Evolutionary conservation across 2,329 filamentous ascomycete species (phyloP), one percentile per base, ranked within the genome.

Genomic region (Lachnellula hyalina): DNA sequence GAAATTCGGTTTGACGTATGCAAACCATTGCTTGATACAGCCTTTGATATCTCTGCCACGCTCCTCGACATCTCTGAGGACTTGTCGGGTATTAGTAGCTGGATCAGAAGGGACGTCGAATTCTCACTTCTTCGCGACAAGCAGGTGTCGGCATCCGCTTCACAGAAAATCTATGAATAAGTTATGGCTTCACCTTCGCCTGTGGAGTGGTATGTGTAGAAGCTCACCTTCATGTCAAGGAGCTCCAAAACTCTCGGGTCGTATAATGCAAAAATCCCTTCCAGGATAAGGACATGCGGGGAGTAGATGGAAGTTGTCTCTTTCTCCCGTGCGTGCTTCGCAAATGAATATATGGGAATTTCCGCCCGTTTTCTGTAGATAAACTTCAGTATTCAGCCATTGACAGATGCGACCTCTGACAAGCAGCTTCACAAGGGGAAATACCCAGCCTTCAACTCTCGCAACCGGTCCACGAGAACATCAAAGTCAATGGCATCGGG

Each of bases 21-120:
- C 77, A 70, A 97, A 96, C 94, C 94, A 99, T 71, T 99, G 94
- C 72, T 97, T 97, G 71, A 99, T 92, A 67, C 92, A 93, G 41
- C 94, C 94, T 68, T 96, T 89, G 54, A 97, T 88, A 67, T 96
- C 93, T 68, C 94, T 83, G 3, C 89, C 93, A 66, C 94, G 85
- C 65, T 96, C 90, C 64, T 84, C 84, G 21, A 97, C 90, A 73
- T 99, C 94, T 67, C 94, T 87, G 90, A 76, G 62, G 95, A 62
- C 52, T 62, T 46, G 11, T 46, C 12, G 21, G 4, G 7, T 15
- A n/a, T 28, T 21, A 46, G 11, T 46, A 28, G n/a, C 12, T 14
- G 44, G n/a, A n/a, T 15, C 14, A 28, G n/a, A 44, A 44, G n/a
- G 15, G 19, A 14, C 9, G 6, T n/a, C 41, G 12, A 7, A 11